Conservation (phyloP, 768 basidiomycete species). For the Boletus edulis region DNA sequence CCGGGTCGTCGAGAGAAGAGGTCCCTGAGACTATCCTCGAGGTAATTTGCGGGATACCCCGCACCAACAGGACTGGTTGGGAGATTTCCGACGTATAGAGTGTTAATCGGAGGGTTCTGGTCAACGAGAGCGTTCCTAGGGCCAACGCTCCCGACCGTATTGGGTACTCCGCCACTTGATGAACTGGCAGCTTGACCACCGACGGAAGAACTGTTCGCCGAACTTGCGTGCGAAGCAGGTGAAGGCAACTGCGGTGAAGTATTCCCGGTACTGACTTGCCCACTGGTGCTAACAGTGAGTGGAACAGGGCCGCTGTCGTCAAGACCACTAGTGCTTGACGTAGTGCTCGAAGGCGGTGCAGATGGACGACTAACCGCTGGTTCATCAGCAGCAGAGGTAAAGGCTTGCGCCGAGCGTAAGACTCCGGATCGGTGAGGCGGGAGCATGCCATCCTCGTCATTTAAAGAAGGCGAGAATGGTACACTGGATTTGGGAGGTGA, state of each 20-base stretch:
- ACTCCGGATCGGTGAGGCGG: slow-evolving; percentile 29
- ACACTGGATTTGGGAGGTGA: slow-evolving; percentile 26
- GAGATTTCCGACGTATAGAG: slow-evolving; percentile 98
- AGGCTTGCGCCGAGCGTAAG: slow-evolving; percentile 26
- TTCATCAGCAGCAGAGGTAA: slow-evolving; percentile 26
- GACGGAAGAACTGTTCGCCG: slow-evolving; percentile 37
- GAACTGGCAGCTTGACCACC: slow-evolving; percentile 31
- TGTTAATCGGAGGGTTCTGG: slow-evolving; percentile 98
- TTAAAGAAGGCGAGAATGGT: slow-evolving; percentile 22
- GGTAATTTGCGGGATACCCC: slow-evolving; percentile 71
- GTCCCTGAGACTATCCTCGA: slow-evolving; percentile 84
- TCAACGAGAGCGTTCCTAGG: slow-evolving; percentile 53
- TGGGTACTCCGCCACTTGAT: slow-evolving; percentile 27
- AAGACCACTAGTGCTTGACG: slow-evolving; percentile 46
- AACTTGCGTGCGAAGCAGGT: slow-evolving; percentile 65
- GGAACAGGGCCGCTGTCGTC: slow-evolving; percentile 26
- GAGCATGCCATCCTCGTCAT: slow-evolving; percentile 34
- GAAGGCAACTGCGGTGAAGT: slow-evolving; percentile 75
- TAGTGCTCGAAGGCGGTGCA: slow-evolving; percentile 35
- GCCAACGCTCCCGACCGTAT: slow-evolving; percentile 20
- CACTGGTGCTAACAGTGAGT: slow-evolving; percentile 49
- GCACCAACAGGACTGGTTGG: slow-evolving; percentile 74
- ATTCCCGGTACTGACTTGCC: slow-evolving; percentile 30
- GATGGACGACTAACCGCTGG: slow-evolving; percentile 28
- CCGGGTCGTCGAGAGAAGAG: slow-evolving; percentile 80